These are phyloP conservation scores for Chalciporus pseudorubinellus DNA, from an alignment of 768 basidiomycete species.

Conservation along the genomic window DNA sequence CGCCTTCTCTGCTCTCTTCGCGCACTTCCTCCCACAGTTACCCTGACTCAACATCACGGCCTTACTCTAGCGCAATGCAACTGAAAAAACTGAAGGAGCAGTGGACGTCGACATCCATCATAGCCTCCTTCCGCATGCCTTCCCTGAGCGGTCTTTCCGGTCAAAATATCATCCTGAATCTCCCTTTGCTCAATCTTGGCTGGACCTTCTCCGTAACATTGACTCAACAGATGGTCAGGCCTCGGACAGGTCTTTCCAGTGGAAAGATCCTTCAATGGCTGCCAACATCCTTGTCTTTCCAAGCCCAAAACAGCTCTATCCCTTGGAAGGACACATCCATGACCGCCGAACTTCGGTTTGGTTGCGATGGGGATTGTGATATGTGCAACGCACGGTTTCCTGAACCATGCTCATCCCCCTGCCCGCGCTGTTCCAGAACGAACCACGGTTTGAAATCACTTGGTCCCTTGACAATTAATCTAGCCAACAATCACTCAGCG, in stretches of 20 bases:
- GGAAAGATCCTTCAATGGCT: neutral
- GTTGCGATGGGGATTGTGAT: too few relatives aligned
- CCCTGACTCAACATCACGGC: neutral
- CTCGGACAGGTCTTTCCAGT: too few relatives aligned
- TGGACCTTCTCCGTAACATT: conserved; percentile 18
- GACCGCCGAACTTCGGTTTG: neutral
- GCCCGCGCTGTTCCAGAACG: neutral
- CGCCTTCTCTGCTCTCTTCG: too few relatives aligned
- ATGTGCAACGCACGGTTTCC: too few relatives aligned
- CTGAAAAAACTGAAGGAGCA: conserved; percentile 11
- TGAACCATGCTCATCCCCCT: neutral
- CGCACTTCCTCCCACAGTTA: neutral
- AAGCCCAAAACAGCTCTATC: neutral
- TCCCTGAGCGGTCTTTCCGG: neutral
- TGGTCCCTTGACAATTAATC: neutral
- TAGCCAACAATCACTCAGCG: neutral
- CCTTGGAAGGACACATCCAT: neutral
- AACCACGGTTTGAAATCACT: neutral
- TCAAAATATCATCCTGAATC: neutral
- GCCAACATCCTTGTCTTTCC: neutral
- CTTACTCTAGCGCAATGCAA: neutral
- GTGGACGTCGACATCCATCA: conserved; percentile 10
- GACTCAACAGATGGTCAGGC: neutral
- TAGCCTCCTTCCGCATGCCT: neutral
- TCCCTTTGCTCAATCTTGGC: conserved; percentile 12